Evolutionary conservation across 257 asterid species (phyloP).

Genomic region (Oldenlandia corymbosa): DNA sequence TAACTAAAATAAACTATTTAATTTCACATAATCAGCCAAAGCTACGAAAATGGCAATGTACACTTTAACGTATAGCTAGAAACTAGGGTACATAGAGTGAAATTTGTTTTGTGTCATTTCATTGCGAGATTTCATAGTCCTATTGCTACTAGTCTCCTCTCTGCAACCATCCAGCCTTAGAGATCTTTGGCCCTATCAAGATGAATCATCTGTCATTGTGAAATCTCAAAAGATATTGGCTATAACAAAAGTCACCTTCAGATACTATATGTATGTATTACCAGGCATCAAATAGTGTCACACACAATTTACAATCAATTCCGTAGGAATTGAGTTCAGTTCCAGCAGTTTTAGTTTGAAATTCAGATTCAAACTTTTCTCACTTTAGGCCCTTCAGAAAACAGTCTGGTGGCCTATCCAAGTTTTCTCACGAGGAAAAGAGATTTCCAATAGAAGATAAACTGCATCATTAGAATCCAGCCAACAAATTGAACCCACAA

Average conservation of each 20-base stretch:
- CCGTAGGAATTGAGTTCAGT: not conserved
- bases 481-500: not conserved
- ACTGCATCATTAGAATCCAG: not conserved
- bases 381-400: not conserved
- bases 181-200: not conserved
- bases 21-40: not conserved
- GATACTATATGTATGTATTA: not conserved
- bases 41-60: not conserved
- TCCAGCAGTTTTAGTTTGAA: not conserved
- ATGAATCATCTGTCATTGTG: not conserved
- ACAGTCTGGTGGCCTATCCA: not conserved
- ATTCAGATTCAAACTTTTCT: not conserved
- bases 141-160: not conserved
- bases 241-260: not conserved
- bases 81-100: not conserved
- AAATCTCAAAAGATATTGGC: not conserved
- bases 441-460: not conserved
- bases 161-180: not conserved
- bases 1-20: not conserved
- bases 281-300: not conserved
- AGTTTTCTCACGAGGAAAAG: not conserved
- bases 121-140: not conserved
- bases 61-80: not conserved
- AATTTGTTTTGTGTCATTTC: not conserved
- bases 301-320: not conserved